These are phyloP conservation scores for Brassica cretica DNA, from an alignment of 345 rosid genomes.

Conservation along the genomic window DNA sequence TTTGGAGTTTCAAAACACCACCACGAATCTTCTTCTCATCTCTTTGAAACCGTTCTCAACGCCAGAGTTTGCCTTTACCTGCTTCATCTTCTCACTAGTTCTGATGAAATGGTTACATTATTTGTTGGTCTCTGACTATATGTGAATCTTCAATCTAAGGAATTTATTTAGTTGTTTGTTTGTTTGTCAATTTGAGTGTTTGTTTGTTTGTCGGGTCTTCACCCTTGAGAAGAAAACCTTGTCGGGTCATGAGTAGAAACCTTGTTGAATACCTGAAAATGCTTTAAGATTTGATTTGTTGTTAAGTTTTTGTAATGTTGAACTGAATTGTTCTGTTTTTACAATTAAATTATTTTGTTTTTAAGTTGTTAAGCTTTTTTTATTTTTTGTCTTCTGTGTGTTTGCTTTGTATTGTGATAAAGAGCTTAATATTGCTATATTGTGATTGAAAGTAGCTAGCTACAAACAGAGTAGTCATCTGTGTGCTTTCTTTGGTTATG, in stretches of 20 bases:
- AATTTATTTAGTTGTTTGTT: not conserved
- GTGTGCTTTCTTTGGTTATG: not conserved
- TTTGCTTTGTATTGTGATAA: not conserved
- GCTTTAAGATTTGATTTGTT: not conserved
- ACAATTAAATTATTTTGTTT: not conserved
- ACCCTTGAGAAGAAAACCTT: not conserved
- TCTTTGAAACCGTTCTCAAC: not conserved
- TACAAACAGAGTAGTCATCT: not conserved
- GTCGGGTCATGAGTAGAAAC: not conserved
- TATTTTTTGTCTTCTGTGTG: not conserved
- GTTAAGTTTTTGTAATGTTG: not conserved
- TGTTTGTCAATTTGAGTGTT: not conserved
- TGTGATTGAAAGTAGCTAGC: not conserved
- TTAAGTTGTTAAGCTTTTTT: too few species aligned
- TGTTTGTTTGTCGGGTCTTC: not conserved
- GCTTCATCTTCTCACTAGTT: not conserved
- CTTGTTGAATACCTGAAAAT: not conserved
- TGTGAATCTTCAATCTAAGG: not conserved
- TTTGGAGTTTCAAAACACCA: not conserved
- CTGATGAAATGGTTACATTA: not conserved
- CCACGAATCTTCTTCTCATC: not conserved
- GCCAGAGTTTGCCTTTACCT: not conserved
- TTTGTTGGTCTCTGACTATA: not conserved
- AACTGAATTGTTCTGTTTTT: not conserved
- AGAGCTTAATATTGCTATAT: not conserved